Evolutionary conservation across 306 rosid genomes (phyloP), one percentile per base, ranked within the genome.

Genomic region (Cercis canadensis): DNA sequence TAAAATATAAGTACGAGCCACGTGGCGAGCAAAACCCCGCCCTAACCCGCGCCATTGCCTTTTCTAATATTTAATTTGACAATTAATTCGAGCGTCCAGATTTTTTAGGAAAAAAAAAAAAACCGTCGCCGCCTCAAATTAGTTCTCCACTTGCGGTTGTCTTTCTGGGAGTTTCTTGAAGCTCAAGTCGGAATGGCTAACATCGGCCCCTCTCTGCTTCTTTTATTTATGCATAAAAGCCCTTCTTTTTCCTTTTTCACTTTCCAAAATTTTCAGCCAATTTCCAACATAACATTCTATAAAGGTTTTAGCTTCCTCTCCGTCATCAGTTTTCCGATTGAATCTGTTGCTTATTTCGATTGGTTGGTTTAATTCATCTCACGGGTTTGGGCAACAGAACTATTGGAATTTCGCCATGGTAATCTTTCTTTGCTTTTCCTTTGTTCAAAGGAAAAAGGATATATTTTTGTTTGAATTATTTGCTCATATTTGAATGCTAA

Each of bases 111-210:
- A 24, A 24, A 24, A 24, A 24, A 8, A 43, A 43, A 2, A 43
- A 43, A 64, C 6, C 3, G 43, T 32, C 70, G 45, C 45, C 70
- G 70, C 16, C 70, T 9, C n/a, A 63, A 63, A 24, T 24, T 13
- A n/a, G 55, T 63, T 14, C 5, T 63, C 12, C n/a, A 7, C 3
- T 19, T 7, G 52, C 13, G 37, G 18, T 11, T 0, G 1, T 2
- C 8, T 7, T 2, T 9, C 15, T 6, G 19, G 70, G 46, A 15
- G 46, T 65, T 65, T 65, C 70, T 47, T 65, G 70, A 33, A 49
- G 70, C 70, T 9, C 70, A 65, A 65, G 70, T 49, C 5, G 57
- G n/a, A 33, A 15, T 65, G 33, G 43, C 69, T 10, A 0, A 9
- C 16, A 11, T 14, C 21, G 1, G 31, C 24, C 8, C 3, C 0